A percentile compares a stretch with the other conserved stretches of the same genome.
phyloP scores from a whole-genome alignment of 2,329 filamentous ascomycete genomes.

The Teratosphaeria viscida region DNA sequence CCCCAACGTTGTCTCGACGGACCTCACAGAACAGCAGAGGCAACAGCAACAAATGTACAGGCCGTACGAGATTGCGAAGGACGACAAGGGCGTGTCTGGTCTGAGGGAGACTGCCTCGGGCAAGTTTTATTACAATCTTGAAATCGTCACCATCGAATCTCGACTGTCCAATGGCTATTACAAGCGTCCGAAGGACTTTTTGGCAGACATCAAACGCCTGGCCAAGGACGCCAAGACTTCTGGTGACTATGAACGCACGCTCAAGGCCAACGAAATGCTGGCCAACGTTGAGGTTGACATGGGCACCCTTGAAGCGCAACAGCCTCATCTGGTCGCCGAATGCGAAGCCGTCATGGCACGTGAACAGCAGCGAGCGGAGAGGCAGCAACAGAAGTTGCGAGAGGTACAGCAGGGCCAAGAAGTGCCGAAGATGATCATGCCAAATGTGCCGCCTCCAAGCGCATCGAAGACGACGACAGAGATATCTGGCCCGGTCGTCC shows the following conservation, averaged over 20 bases:
- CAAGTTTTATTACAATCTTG: constrained; percentile 92
- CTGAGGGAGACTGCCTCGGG: constrained; percentile 63
- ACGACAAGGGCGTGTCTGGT: constrained; percentile 68
- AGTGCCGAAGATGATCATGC: constrained; percentile 27
- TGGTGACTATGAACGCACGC: constrained; percentile 69
- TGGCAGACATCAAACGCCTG: constrained; percentile 74
- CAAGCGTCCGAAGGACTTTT: constrained; percentile 77
- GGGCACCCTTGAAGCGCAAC: constrained; percentile 56
- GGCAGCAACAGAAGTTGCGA: constrained; percentile 35
- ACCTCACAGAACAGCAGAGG: constrained; percentile 45
- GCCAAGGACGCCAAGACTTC: constrained; percentile 73
- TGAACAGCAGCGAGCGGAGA: constrained; percentile 54
- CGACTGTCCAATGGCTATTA: constrained; percentile 96
- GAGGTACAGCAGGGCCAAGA: constrained; percentile 53
- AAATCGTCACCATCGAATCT: constrained; percentile 87
- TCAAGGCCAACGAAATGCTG: constrained; percentile 84
- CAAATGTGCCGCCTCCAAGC: constrained; percentile 30
- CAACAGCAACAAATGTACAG: constrained; percentile 48
- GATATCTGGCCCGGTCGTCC: constrained; percentile 35
- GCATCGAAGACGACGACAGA: constrained; percentile 34
- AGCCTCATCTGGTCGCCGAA: constrained; percentile 54
- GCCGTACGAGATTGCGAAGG: constrained; percentile 69
- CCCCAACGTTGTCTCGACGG: constrained; percentile 52
- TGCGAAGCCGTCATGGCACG: constrained; percentile 74
- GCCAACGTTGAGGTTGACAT: constrained; percentile 94